Percentiles rank a stretch among this genome's conserved stretches.
Evolutionary conservation across 345 rosid genomes (phyloP).

Genomic region (Eucalyptus pauciflora): DNA sequence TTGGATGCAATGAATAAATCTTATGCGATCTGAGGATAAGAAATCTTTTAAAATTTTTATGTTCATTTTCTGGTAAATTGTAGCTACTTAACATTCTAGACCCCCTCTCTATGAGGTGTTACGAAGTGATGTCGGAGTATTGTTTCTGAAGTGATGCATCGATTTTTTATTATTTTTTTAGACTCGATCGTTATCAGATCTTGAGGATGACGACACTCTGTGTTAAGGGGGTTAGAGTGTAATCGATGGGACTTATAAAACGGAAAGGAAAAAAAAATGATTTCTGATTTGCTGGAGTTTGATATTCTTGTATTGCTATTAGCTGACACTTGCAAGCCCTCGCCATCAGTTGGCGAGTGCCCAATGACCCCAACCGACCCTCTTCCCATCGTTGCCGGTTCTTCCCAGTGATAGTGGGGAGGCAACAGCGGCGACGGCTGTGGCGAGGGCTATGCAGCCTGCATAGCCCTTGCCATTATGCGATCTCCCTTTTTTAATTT

Average conservation of each 20-base stretch:
- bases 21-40: neutral
- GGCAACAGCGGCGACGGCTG: too few relatives aligned
- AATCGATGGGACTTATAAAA: neutral
- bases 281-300: neutral
- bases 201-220: neutral
- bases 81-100: neutral
- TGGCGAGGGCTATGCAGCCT: too few relatives aligned
- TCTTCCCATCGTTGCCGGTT: too few relatives aligned
- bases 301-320: neutral
- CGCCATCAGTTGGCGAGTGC: accelerated
- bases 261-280: neutral
- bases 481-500: too few relatives aligned
- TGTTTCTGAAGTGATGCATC: neutral
- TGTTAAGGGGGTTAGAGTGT: neutral
- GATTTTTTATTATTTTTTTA: neutral
- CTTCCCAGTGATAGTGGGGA: too few relatives aligned
- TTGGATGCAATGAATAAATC: neutral
- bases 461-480: too few relatives aligned
- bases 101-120: neutral
- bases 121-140: neutral
- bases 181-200: neutral
- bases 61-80: neutral
- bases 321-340: neutral
- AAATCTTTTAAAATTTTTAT: neutral
- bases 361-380: too few relatives aligned